phyloP scores from a whole-genome alignment of 140 eudicot genomes.

The Bidens hawaiensis region DNA sequence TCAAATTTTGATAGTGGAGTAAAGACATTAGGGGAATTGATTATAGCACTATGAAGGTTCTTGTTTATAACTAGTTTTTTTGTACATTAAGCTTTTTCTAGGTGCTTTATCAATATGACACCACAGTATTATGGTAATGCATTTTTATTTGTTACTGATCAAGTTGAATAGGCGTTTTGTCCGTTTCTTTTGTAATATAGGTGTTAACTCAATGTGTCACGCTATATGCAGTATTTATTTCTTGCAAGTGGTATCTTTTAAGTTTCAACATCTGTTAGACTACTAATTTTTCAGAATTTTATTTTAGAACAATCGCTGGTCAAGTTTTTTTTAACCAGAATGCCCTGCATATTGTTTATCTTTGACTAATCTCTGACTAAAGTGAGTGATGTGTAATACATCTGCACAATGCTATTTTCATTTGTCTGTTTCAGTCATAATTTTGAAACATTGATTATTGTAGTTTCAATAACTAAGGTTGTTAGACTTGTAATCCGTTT shows the following conservation, averaged over 20 bases:
- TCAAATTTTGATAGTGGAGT: not conserved
- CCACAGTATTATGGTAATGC: too few relatives aligned
- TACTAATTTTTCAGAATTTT: not conserved
- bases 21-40: slow-evolving; percentile 1
- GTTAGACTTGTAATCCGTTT: not conserved
- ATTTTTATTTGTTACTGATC: not conserved
- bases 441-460: slow-evolving; percentile 1
- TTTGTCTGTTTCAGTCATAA: not conserved
- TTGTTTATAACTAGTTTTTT: not conserved
- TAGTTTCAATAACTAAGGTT: not conserved
- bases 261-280: not conserved
- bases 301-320: not conserved
- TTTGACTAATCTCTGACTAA: not conserved
- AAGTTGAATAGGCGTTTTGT: not conserved
- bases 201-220: not conserved
- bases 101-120: not conserved
- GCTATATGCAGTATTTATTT: not conserved
- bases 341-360: not conserved
- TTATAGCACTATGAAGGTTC: not conserved
- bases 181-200: not conserved
- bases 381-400: slow-evolving; percentile 8
- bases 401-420: not conserved
- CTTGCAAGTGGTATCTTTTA: not conserved
- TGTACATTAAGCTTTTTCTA: not conserved
- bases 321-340: slow-evolving; percentile 2